These are phyloP conservation scores for Pseudocercospora vitis DNA, from an alignment of 2,329 filamentous ascomycete genomes.

Conservation along the genomic window DNA sequence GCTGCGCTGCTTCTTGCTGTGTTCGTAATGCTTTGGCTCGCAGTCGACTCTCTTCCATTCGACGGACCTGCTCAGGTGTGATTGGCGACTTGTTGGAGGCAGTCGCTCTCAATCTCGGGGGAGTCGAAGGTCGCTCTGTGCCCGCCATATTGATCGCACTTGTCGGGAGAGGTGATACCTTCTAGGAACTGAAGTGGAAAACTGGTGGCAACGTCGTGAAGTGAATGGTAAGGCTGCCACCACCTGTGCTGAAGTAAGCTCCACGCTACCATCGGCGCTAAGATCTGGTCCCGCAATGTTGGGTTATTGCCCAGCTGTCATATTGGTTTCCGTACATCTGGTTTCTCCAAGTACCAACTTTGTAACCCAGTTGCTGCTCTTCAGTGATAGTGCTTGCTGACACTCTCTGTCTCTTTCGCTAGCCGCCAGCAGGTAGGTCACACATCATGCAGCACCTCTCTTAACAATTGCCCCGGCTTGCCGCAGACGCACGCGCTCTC, in stretches of 20 bases:
- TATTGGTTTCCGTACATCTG: too few species aligned
- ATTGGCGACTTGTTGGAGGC: conserved; percentile 48
- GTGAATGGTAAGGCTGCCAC: not conserved
- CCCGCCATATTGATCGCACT: conserved; percentile 35
- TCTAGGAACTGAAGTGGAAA: not conserved
- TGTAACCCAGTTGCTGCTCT: too few species aligned
- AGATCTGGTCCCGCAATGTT: not conserved
- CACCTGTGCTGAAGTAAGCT: not conserved
- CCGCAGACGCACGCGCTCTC: not conserved
- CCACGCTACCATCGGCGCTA: not conserved
- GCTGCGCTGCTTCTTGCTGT: conserved; percentile 63
- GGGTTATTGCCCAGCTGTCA: not conserved
- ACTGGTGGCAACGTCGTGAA: not conserved
- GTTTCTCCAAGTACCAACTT: too few species aligned
- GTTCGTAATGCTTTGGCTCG: conserved; percentile 84
- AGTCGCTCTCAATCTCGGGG: conserved; percentile 45
- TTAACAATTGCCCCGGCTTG: not conserved
- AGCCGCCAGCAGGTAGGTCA: too few species aligned
- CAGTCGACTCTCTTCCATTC: conserved; percentile 78
- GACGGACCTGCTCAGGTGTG: conserved; percentile 62
- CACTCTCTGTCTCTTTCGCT: too few species aligned
- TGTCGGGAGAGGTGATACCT: not conserved
- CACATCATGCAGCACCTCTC: too few species aligned
- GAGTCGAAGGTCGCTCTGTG: conserved; percentile 48
- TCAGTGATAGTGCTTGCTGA: not conserved